Evolutionary conservation across 257 asterid species (phyloP).

Genomic region (Penstemon barbatus): DNA sequence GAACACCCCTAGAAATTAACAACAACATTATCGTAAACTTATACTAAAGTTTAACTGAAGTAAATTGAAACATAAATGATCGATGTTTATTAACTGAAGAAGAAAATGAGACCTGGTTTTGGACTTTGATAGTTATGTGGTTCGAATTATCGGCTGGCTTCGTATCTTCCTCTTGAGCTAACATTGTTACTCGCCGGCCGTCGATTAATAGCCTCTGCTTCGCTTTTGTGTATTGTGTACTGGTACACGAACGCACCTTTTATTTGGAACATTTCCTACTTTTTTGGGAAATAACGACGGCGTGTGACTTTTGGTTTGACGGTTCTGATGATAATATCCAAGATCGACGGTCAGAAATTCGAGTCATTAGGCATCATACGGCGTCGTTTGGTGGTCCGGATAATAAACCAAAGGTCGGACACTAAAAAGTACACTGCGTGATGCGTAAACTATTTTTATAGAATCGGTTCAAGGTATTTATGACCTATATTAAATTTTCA

Average conservation of each 20-base stretch:
- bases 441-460: constrained; percentile 11
- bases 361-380: constrained; percentile 1
- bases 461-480: not conserved
- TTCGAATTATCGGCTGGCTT: constrained; percentile 37
- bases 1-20: no score
- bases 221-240: not conserved
- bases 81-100: not conserved
- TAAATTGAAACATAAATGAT: not conserved
- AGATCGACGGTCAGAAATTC: constrained; percentile 12
- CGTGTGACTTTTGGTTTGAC: not conserved
- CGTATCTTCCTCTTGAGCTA: constrained; percentile 44
- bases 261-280: not conserved
- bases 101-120: constrained; percentile 37
- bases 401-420: not conserved
- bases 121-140: constrained; percentile 46
- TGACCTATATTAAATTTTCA: not conserved
- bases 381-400: not conserved
- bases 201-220: not conserved
- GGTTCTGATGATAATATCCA: constrained; percentile 16
- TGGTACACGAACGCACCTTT: not conserved
- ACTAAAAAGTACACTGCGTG: constrained; percentile 14
- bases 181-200: constrained; percentile 25
- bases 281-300: not conserved
- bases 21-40: not conserved
- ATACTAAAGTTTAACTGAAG: no score